Evolutionary conservation across 192 early-diverging fungal species (phyloP), one percentile per base, ranked within the genome.

Genomic region (Entomortierella chlamydospora): DNA sequence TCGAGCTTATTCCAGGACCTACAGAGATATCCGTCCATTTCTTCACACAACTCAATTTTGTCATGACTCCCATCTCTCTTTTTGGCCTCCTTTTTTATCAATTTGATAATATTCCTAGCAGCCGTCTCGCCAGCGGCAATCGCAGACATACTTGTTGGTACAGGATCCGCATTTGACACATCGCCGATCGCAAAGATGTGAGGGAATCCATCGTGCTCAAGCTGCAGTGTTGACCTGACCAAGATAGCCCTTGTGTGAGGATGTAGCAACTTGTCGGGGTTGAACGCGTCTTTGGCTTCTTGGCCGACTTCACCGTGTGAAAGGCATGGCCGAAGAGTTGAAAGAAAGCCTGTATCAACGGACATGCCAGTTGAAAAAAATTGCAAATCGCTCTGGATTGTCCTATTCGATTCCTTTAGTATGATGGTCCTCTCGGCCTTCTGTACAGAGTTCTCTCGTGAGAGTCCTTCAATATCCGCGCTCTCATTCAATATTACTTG

Each of bases 111-210:
- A 47, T 78, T 78, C 4, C 73, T 37, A 8, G 66, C 73, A 31
- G 61, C 53, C 8, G 61, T 64, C 47, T 78, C 66, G 9, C 73
- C 73, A 17, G 59, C 53, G 5, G 73, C 37, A 20, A 69, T 29
- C 0, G 73, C 73, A 18, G 73, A 47, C 57, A 61, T 61, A 33
- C 53, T 31, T 9, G 73, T 78, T 9, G 87, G 87, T 6, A 85
- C 81, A 50, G 72, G 74, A 22, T 80, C 83, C 10, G 83, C 70
- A 25, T 83, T 82, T 57, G 81, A 84, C 9, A 93, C 88, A 70
- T 96, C 95, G 9, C 95, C 95, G 39, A 86, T 74, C 5, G 92
- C 92, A 73, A 93, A 96, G 17, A 96, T 91, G 62, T 94, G 64
- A 0, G 88, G 73, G 72, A 87, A 86, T 4, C 43, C 56, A 10